Evolutionary conservation across 495 filamentous ascomycete genomes (phyloP), one percentile per base, ranked within the genome.

Genomic region (Aspergillus baeticus): DNA sequence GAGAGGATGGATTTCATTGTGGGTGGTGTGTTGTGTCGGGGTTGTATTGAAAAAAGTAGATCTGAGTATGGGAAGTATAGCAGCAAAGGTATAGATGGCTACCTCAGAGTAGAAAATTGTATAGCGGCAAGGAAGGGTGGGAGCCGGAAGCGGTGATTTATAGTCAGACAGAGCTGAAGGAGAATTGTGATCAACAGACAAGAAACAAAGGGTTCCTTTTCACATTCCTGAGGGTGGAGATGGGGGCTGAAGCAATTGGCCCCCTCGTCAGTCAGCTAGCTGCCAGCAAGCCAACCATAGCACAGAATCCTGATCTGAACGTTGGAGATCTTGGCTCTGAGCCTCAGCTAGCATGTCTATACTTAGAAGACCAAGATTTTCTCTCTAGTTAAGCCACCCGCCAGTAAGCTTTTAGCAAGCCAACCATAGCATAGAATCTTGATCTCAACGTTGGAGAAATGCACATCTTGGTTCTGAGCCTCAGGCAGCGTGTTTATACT

Each of bases 361-460:
- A n/a, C n/a, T n/a, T n/a, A n/a, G n/a, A n/a, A n/a, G n/a, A n/a
- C n/a, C n/a, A n/a, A n/a, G n/a, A n/a, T n/a, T n/a, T n/a, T n/a
- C n/a, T n/a, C n/a, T n/a, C n/a, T n/a, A n/a, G n/a, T n/a, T n/a
- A n/a, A n/a, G n/a, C n/a, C n/a, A n/a, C n/a, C n/a, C n/a, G 26
- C 26, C 26, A 8, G n/a, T n/a, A n/a, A n/a, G n/a, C n/a, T n/a
- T n/a, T n/a, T n/a, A 14, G 34, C 22, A 17, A 21, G 20, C 46
- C 46, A 36, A 50, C 46, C 15, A 13, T 23, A 31, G 22, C 44
- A n/a, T 14, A 47, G 44, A 47, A 47, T 47, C 44, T n/a, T 26
- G 10, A 26, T 17, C 10, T 26, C 22, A 15, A 31, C 8, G 26
- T 29, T 29, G 26, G 26, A 29, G 26, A n/a, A n/a, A n/a, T n/a